A percentile compares a stretch with the other conserved stretches of the same genome.
Conservation (phyloP, 2,329 filamentous ascomycete genomes). For the Fusarium sp. region DNA sequence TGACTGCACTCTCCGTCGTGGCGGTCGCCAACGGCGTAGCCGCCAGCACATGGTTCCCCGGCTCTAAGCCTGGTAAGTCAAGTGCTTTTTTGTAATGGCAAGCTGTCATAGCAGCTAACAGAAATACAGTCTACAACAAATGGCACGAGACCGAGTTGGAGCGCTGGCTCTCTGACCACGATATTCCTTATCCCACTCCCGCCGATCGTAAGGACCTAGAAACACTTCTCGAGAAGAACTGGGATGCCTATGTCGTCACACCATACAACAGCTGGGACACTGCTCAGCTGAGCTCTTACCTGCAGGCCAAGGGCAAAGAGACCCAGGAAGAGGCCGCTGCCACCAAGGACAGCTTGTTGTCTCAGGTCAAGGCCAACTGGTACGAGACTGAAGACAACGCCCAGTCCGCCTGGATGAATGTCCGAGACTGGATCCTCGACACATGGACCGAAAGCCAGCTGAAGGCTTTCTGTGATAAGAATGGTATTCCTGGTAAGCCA, state of each 20-base stretch:
- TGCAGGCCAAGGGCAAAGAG: slow-evolving; percentile 74
- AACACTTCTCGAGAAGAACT: slow-evolving; percentile 86
- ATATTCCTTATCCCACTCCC: slow-evolving; percentile 87
- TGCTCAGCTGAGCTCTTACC: slow-evolving; percentile 70
- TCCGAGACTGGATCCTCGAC: slow-evolving; percentile 93
- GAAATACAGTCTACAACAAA: slow-evolving; percentile 87
- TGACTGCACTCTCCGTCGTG: slow-evolving; percentile 72
- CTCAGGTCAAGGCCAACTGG: slow-evolving; percentile 76
- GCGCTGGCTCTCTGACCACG: slow-evolving; percentile 92
- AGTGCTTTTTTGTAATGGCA: not conserved
- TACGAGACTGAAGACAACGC: slow-evolving; percentile 80
- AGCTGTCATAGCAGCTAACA: not conserved
- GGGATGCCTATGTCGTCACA: slow-evolving; percentile 76
- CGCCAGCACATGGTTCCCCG: slow-evolving; percentile 81
- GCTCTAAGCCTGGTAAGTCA: slow-evolving; percentile 75
- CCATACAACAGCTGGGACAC: slow-evolving; percentile 82
- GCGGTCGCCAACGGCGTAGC: slow-evolving; percentile 72
- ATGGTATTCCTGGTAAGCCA: slow-evolving; percentile 73
- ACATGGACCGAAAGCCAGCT: slow-evolving; percentile 94
- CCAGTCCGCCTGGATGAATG: slow-evolving; percentile 72
- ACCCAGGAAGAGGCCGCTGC: slow-evolving; percentile 70
- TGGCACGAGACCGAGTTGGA: slow-evolving; percentile 99
- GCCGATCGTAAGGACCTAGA: slow-evolving; percentile 96
- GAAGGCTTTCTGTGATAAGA: slow-evolving; percentile 89
- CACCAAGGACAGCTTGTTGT: slow-evolving; percentile 72